Evolutionary conservation across 1,139 yeast genomes (phyloP).

Genomic region (Geotrichum cucujoidarum): DNA sequence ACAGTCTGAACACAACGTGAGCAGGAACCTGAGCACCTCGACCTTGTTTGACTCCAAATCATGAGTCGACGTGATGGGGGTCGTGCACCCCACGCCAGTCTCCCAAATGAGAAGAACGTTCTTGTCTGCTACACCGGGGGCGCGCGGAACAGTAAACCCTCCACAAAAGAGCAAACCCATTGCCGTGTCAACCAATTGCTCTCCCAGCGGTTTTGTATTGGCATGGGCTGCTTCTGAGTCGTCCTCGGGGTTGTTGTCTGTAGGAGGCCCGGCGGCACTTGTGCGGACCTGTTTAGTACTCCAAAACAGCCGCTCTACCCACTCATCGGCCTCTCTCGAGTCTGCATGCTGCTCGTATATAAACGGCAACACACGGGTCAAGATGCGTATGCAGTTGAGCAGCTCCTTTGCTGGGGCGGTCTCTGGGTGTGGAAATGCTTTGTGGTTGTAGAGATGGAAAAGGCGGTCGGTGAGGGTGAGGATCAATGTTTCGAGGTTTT

Average conservation of each 20-base stretch:
- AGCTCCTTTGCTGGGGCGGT: constrained; percentile 33
- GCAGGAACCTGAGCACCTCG: constrained; percentile 58
- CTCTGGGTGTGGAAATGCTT: constrained; percentile 31
- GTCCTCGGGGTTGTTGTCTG: constrained; percentile 1
- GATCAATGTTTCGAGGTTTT: constrained; percentile 53
- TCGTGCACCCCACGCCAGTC: constrained; percentile 61
- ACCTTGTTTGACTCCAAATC: constrained; percentile 60
- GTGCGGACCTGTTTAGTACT: constrained; percentile 24
- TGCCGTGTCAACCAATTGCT: constrained; percentile 44
- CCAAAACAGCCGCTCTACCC: constrained; percentile 46
- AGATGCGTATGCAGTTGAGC: constrained; percentile 59
- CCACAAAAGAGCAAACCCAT: constrained; percentile 54
- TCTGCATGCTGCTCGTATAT: constrained; percentile 44
- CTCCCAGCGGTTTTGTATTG: constrained; percentile 44
- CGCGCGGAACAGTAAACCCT: constrained; percentile 52
- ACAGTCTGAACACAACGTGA: constrained; percentile 60
- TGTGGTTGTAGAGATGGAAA: constrained; percentile 31
- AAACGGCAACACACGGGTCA: constrained; percentile 65
- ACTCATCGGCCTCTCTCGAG: constrained; percentile 35
- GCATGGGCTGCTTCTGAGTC: constrained; percentile 7
- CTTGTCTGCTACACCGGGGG: constrained; percentile 20
- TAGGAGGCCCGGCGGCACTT: neutral
- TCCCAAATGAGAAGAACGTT: constrained; percentile 54
- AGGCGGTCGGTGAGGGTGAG: constrained; percentile 41
- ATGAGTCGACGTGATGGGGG: constrained; percentile 42